These are phyloP conservation scores for Epicoccum sorghinum DNA, from an alignment of 2,329 filamentous ascomycete species.

Conservation along the genomic window DNA sequence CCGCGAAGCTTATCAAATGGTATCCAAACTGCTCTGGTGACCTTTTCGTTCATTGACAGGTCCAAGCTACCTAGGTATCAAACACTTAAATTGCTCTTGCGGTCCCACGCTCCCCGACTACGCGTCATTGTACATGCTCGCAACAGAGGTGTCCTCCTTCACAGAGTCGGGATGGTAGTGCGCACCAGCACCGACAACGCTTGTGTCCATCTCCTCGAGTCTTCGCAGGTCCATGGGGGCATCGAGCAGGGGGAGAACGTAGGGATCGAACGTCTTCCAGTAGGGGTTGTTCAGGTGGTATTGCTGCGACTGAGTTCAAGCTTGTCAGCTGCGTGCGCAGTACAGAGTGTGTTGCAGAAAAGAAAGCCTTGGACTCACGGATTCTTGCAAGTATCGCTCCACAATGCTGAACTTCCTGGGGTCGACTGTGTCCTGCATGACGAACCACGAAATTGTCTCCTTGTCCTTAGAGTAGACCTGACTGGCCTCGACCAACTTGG, in stretches of 20 bases:
- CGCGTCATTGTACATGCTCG: slow-evolving; percentile 24
- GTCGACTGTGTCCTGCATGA: slow-evolving; percentile 76
- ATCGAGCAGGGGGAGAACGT: slow-evolving; percentile 71
- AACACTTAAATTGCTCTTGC: too few relatives aligned
- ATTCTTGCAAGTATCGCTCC: slow-evolving; percentile 72
- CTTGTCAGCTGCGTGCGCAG: background rate
- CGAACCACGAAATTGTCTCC: slow-evolving; percentile 71
- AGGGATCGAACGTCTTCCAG: slow-evolving; percentile 78
- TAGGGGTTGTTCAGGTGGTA: slow-evolving; percentile 67
- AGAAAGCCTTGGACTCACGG: slow-evolving; percentile 50
- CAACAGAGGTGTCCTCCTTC: slow-evolving; percentile 21
- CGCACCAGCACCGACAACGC: slow-evolving; percentile 49
- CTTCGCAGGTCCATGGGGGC: slow-evolving; percentile 72
- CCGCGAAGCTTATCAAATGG: background rate
- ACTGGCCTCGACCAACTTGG: slow-evolving; percentile 77
- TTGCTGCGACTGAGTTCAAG: slow-evolving; percentile 42
- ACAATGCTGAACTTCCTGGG: slow-evolving; percentile 75
- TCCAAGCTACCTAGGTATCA: too few relatives aligned
- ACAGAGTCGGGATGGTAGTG: slow-evolving; percentile 32
- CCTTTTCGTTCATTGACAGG: too few relatives aligned
- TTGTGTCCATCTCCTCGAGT: slow-evolving; percentile 70
- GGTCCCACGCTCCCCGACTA: slow-evolving; percentile 1
- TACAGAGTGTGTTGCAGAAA: too few relatives aligned
- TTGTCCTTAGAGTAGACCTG: slow-evolving; percentile 73
- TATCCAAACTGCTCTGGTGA: too few relatives aligned